Percentiles rank a stretch among this genome's conserved stretches.
Evolutionary conservation across 2,329 filamentous ascomycete species (phyloP).

Genomic region (Talaromyces sp.): DNA sequence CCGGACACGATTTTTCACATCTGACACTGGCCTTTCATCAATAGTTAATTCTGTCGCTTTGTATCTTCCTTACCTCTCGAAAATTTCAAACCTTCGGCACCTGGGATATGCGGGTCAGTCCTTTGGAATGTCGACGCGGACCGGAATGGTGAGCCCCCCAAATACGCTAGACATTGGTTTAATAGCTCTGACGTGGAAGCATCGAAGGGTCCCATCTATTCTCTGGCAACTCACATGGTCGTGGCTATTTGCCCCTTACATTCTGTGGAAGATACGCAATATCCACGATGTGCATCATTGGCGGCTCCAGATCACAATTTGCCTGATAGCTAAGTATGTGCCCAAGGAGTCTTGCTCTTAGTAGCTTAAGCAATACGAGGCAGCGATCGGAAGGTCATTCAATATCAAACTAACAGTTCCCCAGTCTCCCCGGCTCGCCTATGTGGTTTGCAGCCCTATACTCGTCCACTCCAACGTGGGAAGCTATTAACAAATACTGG

Average conservation of each 20-base stretch:
- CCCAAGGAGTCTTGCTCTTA: not conserved
- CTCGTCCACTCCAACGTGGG: slow-evolving; percentile 55
- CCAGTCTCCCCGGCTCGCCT: slow-evolving; percentile 59
- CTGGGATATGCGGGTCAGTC: slow-evolving; percentile 46
- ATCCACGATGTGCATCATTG: slow-evolving; percentile 65
- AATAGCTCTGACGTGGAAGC: not conserved
- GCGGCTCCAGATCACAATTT: slow-evolving; percentile 60
- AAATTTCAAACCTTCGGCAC: slow-evolving; percentile 64
- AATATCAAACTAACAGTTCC: not conserved
- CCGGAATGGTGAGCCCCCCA: slow-evolving; percentile 55
- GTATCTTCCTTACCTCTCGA: slow-evolving; percentile 61
- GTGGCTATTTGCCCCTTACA: slow-evolving; percentile 62
- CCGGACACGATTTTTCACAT: not conserved
- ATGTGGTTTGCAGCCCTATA: slow-evolving; percentile 61
- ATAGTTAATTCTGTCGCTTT: slow-evolving; percentile 58
- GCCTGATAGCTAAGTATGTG: slow-evolving; percentile 43
- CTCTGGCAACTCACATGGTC: slow-evolving; percentile 68
- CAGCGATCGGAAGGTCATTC: not conserved
- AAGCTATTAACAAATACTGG: slow-evolving; percentile 55
- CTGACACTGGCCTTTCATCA: not conserved
- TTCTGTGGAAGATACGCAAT: slow-evolving; percentile 60
- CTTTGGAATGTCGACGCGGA: slow-evolving; percentile 51
- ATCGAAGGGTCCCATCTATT: slow-evolving; percentile 58
- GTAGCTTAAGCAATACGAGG: not conserved
- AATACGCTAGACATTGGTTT: not conserved